A percentile compares a stretch with the other conserved stretches of the same genome.
phyloP scores from a whole-genome alignment of 164 flowering plant species.

The Stephania japonica region DNA sequence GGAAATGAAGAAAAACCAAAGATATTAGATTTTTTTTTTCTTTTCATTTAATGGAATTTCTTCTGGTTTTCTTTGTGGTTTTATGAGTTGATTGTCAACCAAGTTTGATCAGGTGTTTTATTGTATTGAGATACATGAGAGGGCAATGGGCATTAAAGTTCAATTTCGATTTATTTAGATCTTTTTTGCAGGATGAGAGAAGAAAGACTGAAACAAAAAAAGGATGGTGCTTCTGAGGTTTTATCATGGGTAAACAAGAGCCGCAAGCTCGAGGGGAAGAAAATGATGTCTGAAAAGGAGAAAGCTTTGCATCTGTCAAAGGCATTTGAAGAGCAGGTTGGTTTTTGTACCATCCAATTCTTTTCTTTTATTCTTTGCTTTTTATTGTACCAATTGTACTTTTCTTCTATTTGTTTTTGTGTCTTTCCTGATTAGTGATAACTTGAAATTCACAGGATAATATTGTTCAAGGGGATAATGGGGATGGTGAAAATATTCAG shows the following conservation, averaged over 20 bases:
- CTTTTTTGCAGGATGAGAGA: conserved; percentile 60
- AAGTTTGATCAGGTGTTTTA: background rate
- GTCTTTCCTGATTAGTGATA: conserved; percentile 1
- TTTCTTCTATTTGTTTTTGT: background rate
- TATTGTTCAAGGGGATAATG: conserved; percentile 54
- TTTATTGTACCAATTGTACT: background rate
- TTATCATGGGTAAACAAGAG: conserved; percentile 74
- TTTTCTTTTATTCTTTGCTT: background rate
- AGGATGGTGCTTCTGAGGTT: conserved; percentile 61
- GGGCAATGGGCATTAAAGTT: too few relatives aligned
- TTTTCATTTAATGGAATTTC: background rate
- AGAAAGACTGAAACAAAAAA: conserved; percentile 51
- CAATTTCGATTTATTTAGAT: conserved; percentile 1
- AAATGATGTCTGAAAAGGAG: conserved; percentile 55
- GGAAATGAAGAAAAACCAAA: background rate
- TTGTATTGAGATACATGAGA: background rate
- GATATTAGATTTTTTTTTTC: background rate
- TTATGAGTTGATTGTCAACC: background rate
- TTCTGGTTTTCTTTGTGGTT: background rate
- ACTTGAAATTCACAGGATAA: conserved; percentile 59
- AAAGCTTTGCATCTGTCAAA: conserved; percentile 67
- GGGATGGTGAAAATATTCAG: conserved; percentile 40
- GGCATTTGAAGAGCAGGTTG: conserved; percentile 87
- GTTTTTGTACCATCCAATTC: conserved; percentile 6
- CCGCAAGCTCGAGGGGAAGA: conserved; percentile 68